Conservation (phyloP, 345 rosid species). For the Syzygium aromaticum region DNA sequence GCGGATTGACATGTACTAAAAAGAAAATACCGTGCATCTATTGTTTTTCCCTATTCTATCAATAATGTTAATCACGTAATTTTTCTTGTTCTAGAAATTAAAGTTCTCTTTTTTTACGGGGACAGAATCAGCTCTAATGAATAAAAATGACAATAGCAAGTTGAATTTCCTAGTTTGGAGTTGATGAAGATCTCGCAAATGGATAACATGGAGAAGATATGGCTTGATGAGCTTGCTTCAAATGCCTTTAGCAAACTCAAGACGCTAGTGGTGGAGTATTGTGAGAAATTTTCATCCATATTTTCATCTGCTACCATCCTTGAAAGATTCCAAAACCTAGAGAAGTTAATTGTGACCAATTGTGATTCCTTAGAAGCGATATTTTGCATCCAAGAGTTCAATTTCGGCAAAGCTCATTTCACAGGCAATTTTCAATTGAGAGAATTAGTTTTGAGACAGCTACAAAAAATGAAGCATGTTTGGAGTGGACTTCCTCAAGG, state of each 20-base stretch:
- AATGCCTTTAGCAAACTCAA: not conserved
- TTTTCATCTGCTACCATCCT: not conserved
- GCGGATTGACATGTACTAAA: not conserved
- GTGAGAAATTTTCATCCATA: not conserved
- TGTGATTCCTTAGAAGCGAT: not conserved
- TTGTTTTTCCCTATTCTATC: accelerated
- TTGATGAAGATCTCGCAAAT: not conserved
- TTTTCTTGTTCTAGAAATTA: not conserved
- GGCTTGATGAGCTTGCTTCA: not conserved
- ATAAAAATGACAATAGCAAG: not conserved
- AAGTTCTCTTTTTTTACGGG: accelerated
- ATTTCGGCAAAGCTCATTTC: accelerated
- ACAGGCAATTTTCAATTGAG: not conserved
- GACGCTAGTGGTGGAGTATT: not conserved
- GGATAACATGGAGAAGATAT: not conserved
- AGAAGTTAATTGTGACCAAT: not conserved
- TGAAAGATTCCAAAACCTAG: not conserved
- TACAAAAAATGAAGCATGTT: not conserved
- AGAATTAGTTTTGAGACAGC: accelerated
- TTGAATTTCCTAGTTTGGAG: not conserved
- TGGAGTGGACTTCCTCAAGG: not conserved
- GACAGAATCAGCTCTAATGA: not conserved
- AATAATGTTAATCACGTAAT: not conserved
- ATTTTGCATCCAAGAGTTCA: not conserved
- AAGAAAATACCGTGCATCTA: not conserved